phyloP scores from a whole-genome alignment of 169 alveolate species.

The Plasmodium berghei region DNA sequence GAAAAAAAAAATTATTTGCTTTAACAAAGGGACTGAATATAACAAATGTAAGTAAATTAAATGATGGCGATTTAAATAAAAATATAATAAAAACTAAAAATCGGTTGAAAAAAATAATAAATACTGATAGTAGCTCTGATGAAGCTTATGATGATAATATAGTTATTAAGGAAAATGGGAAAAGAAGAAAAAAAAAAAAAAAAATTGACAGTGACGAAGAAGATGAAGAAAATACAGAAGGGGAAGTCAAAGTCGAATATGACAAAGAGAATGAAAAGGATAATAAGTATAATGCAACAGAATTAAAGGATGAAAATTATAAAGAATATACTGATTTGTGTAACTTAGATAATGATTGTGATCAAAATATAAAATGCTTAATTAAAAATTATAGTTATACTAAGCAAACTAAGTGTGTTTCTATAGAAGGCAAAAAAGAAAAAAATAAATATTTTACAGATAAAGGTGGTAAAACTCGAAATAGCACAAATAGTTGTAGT shows the following conservation, averaged over 20 bases:
- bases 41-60: constrained; percentile 21
- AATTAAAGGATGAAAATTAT: neutral
- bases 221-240: neutral
- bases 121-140: constrained; percentile 28
- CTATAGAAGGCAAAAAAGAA: too few species aligned
- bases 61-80: constrained; percentile 8
- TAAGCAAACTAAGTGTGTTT: too few species aligned
- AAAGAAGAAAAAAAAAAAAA: neutral
- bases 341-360: neutral
- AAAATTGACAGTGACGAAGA: neutral
- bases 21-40: constrained; percentile 34
- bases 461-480: neutral
- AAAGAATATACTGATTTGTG: neutral
- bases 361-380: neutral
- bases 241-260: neutral
- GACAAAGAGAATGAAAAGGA: neutral
- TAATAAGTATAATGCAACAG: neutral
- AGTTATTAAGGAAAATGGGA: neutral
- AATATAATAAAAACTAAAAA: constrained; percentile 1
- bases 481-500: neutral
- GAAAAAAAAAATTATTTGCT: constrained; percentile 27
- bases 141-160: neutral
- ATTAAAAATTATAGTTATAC: neutral
- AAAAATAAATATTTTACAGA: neutral
- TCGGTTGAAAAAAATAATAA: constrained; percentile 48